These are phyloP conservation scores for Calonectria honghensis DNA, from an alignment of 2,329 filamentous ascomycete genomes.

Conservation along the genomic window DNA sequence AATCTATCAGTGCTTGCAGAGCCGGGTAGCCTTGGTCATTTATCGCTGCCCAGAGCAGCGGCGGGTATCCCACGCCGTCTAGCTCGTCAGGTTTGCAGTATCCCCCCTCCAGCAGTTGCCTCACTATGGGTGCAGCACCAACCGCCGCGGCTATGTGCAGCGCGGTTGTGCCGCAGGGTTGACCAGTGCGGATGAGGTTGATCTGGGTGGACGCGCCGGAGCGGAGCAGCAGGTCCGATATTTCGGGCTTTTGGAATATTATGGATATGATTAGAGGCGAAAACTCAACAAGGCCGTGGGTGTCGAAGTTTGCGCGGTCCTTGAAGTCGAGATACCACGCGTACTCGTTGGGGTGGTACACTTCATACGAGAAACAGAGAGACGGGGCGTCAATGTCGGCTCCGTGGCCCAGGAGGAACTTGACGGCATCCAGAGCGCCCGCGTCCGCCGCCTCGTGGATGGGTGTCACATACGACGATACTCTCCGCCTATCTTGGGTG, in stretches of 20 bases:
- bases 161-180: slow-evolving; percentile 36
- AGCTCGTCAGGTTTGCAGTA: slow-evolving; percentile 39
- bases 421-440: slow-evolving; percentile 31
- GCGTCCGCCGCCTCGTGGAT: slow-evolving; percentile 22
- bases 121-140: slow-evolving; percentile 32
- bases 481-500: neutral
- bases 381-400: slow-evolving; percentile 33
- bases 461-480: slow-evolving; percentile 24
- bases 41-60: slow-evolving; percentile 41
- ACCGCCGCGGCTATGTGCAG: slow-evolving; percentile 40
- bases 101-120: slow-evolving; percentile 34
- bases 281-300: slow-evolving; percentile 32
- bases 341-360: slow-evolving; percentile 5
- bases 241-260: neutral
- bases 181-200: slow-evolving; percentile 5
- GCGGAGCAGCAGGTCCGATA: slow-evolving; percentile 34
- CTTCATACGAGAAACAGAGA: slow-evolving; percentile 3
- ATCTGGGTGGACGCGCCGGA: slow-evolving; percentile 42
- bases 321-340: slow-evolving; percentile 36
- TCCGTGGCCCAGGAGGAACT: slow-evolving; percentile 36
- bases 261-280: slow-evolving; percentile 41
- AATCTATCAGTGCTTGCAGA: slow-evolving; percentile 39
- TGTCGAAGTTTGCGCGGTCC: slow-evolving; percentile 37
- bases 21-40: slow-evolving; percentile 17
- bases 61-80: slow-evolving; percentile 40